Base-by-base conservation (phyloP, 306 rosid genomes). In the Adenanthera pavonina region DNA sequence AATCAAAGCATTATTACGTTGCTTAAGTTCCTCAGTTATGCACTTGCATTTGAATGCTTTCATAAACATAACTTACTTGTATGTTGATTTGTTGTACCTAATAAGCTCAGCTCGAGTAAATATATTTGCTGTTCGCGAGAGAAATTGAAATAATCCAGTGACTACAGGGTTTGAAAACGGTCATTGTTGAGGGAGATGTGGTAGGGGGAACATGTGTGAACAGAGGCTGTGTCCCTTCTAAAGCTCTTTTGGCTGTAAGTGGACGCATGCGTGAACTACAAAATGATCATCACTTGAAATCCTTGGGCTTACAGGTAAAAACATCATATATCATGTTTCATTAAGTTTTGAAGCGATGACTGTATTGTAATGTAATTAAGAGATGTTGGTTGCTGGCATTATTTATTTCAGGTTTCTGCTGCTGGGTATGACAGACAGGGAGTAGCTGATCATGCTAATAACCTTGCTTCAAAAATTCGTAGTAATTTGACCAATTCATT, bases 131-230 rank as follows among this genome's bases (percentile, higher is more conserved):
- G 5, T 69, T 17, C 14, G 33, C n/a, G 25, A 49, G 72, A 34
- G 64, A 80, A 38, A 36, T 76, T 86, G 44, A 36, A 64, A 69
- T 69, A 30, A 74, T 40, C 7, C 8, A 13, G 74, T 78, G 72
- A 59, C 72, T 85, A 68, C 94, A 95, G 98, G 99, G 99, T 75
- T 80, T 95, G 85, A 95, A 95, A 92, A 95, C 98, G 57, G 99
- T 94, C 30, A 83, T 95, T n/a, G 89, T 95, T 6, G 99, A 95
- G 85, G 99, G 99, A 85, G 99, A 93, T 61, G 97, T 95, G 84
- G 97, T 95, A 74, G 99, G 98, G 30, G 99, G 99, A 82, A 95
- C 99, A 19, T 95, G 99, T 85, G 99, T 95, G 48, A 95, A 95
- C 88, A 89, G 98, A 88, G 99, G 99, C 5, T 96, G 99, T 59